Evolutionary conservation across 2,329 filamentous ascomycete species (phyloP).

Genomic region (Aureobasidium sp.): DNA sequence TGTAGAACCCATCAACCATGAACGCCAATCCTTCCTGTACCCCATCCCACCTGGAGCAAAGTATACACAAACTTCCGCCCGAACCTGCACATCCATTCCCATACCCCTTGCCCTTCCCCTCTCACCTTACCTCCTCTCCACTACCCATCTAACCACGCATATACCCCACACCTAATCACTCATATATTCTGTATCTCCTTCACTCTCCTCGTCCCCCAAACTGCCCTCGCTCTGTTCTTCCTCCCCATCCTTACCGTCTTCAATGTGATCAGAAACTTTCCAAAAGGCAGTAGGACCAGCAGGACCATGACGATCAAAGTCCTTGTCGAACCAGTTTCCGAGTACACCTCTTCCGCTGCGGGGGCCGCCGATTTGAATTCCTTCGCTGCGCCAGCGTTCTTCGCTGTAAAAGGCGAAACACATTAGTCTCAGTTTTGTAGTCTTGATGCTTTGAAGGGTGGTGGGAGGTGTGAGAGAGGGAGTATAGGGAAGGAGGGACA

Average conservation of each 20-base stretch:
- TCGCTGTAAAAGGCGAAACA: constrained; percentile 51
- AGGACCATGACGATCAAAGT: constrained; percentile 74
- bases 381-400: constrained; percentile 80
- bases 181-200: constrained; percentile 14
- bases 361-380: constrained; percentile 76
- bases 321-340: constrained; percentile 82
- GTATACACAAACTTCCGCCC: no score
- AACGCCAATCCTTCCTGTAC: no score
- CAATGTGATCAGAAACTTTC: constrained; percentile 61
- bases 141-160: no score
- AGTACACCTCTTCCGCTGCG: constrained; percentile 72
- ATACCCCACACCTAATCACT: not conserved
- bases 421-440: not conserved
- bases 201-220: constrained; percentile 15
- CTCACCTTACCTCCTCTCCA: not conserved
- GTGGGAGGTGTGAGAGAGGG: not conserved
- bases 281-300: constrained; percentile 81
- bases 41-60: no score
- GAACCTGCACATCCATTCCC: no score
- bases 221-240: not conserved
- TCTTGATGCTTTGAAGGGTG: not conserved
- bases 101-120: no score
- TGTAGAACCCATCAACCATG: no score
- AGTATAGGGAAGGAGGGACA: not conserved
- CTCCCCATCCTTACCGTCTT: constrained; percentile 10